Base-by-base conservation (phyloP, 192 early-diverging fungal species). In the Cetraspora pellucida region DNA sequence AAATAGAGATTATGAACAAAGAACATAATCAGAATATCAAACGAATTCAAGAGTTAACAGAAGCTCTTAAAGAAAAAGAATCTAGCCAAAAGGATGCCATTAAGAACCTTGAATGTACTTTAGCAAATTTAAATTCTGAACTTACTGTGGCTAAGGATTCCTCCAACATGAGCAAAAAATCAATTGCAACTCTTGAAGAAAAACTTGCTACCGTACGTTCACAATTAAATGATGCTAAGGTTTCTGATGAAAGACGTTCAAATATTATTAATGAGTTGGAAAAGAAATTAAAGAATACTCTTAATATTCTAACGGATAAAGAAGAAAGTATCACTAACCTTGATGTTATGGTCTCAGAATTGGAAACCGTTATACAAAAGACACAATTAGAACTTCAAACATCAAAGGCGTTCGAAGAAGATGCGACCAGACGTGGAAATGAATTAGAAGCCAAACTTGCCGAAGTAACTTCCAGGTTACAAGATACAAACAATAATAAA, bases 81-180 rank as follows among this genome's bases (percentile, higher is more conserved):
- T 10, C 58, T 61, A 44, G 27, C 10, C 72, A 74, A 45, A 63
- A 61, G 45, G 72, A 74, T 31, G 58, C 72, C 0, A 31, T 74
- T 25, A n/a, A 46, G 44, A 19, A 17, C 8, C 27, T 74, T 17
- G 72, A 74, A 61, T 61, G 17, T 45, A 63, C 44, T 25, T 52
- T 74, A 47, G 27, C 47, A 1, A 52, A 28, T 74, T 27, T 74
- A 31, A 25, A 60, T 2, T 23, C 55, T 11, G 72, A 74, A 61
- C 58, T 74, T 28, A 21, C 10, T 61, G 14, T 52, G 23, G 43
- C 43, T 9, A 74, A 74, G 46, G 17, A 46, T 21, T 46, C 57
- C n/a, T 61, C 21, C 16, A 59, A 74, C 19, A 17, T 74, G 6
- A 30, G 13, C 14, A 59, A 74, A 27, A 58, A 74, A 2, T 47